Evolutionary conservation across 768 basidiomycete species (phyloP).

Genomic region (Lanmaoa pseudosensibilis): DNA sequence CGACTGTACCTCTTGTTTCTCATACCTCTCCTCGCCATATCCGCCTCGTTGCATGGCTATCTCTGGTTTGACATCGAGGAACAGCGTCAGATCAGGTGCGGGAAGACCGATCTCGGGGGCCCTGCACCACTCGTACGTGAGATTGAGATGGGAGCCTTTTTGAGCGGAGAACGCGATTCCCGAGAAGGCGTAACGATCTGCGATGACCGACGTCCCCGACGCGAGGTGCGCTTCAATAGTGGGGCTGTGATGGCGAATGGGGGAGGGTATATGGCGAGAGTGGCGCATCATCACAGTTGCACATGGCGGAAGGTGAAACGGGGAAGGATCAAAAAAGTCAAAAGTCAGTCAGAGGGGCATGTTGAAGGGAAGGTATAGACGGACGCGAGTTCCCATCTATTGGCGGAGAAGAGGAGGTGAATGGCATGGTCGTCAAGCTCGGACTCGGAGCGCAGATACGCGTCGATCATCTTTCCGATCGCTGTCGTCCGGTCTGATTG

Average conservation of each 20-base stretch:
- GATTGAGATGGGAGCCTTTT: conserved; percentile 40
- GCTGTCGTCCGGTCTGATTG: conserved; percentile 81
- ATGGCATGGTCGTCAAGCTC: conserved; percentile 91
- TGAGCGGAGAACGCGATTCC: conserved; percentile 86
- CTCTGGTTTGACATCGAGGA: conserved; percentile 79
- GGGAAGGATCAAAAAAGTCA: background rate
- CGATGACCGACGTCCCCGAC: conserved; percentile 72
- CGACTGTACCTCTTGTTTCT: conserved; percentile 73
- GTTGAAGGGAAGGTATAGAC: conserved; percentile 22
- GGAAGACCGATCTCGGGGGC: conserved; percentile 87
- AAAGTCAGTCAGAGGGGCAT: background rate
- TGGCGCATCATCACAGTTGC: background rate
- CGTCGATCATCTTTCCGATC: conserved; percentile 91
- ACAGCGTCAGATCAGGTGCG: conserved; percentile 83
- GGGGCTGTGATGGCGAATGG: conserved; percentile 39
- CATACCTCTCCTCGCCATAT: conserved; percentile 87
- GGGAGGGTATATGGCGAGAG: background rate
- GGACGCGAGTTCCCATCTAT: conserved; percentile 94
- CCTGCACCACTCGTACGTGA: conserved; percentile 82
- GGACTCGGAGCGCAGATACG: conserved; percentile 78
- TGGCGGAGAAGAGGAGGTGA: conserved; percentile 94
- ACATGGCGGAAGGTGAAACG: background rate
- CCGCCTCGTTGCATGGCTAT: conserved; percentile 68
- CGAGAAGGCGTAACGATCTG: conserved; percentile 96
- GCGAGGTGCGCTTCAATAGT: conserved; percentile 59